These are phyloP conservation scores for Fulvia fulva DNA, from an alignment of 2,329 filamentous ascomycete genomes.

Conservation along the genomic window DNA sequence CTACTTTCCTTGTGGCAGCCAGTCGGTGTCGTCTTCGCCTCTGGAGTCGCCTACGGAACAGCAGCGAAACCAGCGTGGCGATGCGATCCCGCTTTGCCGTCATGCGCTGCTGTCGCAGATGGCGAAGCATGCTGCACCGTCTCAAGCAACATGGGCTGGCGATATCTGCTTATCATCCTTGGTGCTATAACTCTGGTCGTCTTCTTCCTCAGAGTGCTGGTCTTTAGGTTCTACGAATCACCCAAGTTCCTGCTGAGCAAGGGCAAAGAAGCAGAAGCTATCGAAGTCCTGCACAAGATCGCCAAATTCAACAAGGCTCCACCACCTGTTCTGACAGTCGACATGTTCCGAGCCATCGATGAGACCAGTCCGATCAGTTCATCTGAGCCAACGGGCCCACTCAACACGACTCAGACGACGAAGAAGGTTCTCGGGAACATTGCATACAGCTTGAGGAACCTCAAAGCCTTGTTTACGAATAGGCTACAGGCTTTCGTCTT, in stretches of 20 bases:
- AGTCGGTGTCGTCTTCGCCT: conserved; percentile 51
- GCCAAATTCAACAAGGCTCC: conserved; percentile 39
- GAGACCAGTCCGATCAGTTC: conserved; percentile 20
- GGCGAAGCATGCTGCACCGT: conserved; percentile 37
- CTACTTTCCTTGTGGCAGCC: conserved; percentile 55
- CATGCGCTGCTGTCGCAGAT: conserved; percentile 37
- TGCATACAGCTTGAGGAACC: conserved; percentile 35
- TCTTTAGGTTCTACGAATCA: conserved; percentile 56
- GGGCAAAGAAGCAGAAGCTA: conserved; percentile 51
- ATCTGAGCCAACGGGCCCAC: conserved; percentile 13
- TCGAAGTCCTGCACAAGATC: conserved; percentile 44
- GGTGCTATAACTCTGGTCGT: conserved; percentile 40
- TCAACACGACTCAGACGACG: background rate
- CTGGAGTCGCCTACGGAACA: conserved; percentile 51
- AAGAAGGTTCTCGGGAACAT: conserved; percentile 33
- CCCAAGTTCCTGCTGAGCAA: conserved; percentile 57
- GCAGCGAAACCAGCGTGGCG: conserved; percentile 50
- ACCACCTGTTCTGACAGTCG: background rate
- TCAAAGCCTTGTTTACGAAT: conserved; percentile 42
- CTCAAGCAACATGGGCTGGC: conserved; percentile 44
- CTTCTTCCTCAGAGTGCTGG: conserved; percentile 51
- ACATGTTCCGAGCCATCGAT: conserved; percentile 3
- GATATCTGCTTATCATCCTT: conserved; percentile 42
- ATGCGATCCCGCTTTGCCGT: conserved; percentile 40
- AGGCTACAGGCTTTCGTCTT: conserved; percentile 44